These are phyloP conservation scores for Cynara cardunculus DNA, from an alignment of 129 eudicot species.

Conservation along the genomic window DNA sequence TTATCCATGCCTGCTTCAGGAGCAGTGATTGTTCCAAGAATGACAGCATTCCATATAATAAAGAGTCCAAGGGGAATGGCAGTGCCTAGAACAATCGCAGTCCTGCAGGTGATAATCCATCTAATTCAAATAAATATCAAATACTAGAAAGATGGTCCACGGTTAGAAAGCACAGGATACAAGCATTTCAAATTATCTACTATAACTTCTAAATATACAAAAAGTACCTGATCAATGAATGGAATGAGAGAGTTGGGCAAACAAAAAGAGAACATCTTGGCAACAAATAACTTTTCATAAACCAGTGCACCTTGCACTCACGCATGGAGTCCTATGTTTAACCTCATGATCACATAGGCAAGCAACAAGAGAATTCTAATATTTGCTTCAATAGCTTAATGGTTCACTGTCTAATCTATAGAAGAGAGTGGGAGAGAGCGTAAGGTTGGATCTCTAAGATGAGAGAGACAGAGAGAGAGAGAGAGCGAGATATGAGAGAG, in stretches of 20 bases:
- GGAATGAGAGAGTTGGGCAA: not conserved
- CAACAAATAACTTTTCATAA: not conserved
- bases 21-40: slow-evolving; percentile 71
- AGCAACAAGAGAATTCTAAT: too few relatives aligned
- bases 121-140: not conserved
- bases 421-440: too few relatives aligned
- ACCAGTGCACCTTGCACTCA: too few relatives aligned
- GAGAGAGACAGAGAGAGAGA: too few relatives aligned
- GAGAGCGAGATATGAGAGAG: too few relatives aligned
- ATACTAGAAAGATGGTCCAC: not conserved
- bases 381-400: too few relatives aligned
- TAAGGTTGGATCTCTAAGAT: too few relatives aligned
- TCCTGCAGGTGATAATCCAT: slow-evolving; percentile 48
- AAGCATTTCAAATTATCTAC: not conserved
- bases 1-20: slow-evolving; percentile 47
- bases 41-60: slow-evolving; percentile 91
- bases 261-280: not conserved
- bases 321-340: too few relatives aligned
- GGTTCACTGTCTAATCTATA: too few relatives aligned
- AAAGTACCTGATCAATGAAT: not conserved
- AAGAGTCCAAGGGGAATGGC: slow-evolving; percentile 86
- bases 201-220: not conserved
- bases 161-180: not conserved
- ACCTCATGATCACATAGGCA: too few relatives aligned
- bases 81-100: slow-evolving; percentile 78